Evolutionary conservation across 1,139 yeast genomes (phyloP), one percentile per base, ranked within the genome.

Genomic region (Pneumocystis canis): DNA sequence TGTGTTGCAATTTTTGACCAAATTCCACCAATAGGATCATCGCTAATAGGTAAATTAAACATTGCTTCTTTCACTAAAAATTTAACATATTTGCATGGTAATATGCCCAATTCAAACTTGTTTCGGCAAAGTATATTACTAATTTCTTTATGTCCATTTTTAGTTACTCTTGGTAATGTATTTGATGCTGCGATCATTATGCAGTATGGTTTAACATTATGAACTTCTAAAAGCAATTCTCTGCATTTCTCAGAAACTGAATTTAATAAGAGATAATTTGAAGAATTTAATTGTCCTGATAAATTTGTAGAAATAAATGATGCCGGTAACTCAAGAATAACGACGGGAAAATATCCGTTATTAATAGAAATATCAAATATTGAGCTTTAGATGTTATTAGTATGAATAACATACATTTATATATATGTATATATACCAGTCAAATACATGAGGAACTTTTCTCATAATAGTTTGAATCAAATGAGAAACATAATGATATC

Each of bases 121-220:
- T 87, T 83, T 67, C 90, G 89, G 68, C 96, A 90, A 61, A 94
- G 79, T 84, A 90, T 88, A 69, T 90, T 92, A 1, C 98, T 97
- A 68, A 92, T 87, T 70, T 94, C 98, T 39, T 85, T 78, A 14
- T 95, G 84, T 6, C 96, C 96, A 73, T 89, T 84, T 70, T 94
- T 77, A 72, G 84, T 78, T 32, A 88, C 85, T 70, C 96, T 81
- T 1, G 98, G 97, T 47, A 94, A 77, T 0, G 90, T 79, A 66
- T 88, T 89, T 47, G 89, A 84, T 53, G 89, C 86, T 1, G 92
- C 87, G 3, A 90, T 84, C 66, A 89, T 71, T 5, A 89, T 85
- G 73, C 97, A 89, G 71, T 86, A 87, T 1, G 90, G 82, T 61
- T 95, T 79, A 58, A 92, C 84, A 66, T 81, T 80, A 71, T 92